A percentile compares a stretch with the other conserved stretches of the same genome.
These are phyloP conservation scores for Cyberlindnera mrakii DNA, from an alignment of 805 yeast species.

Conservation along the genomic window DNA sequence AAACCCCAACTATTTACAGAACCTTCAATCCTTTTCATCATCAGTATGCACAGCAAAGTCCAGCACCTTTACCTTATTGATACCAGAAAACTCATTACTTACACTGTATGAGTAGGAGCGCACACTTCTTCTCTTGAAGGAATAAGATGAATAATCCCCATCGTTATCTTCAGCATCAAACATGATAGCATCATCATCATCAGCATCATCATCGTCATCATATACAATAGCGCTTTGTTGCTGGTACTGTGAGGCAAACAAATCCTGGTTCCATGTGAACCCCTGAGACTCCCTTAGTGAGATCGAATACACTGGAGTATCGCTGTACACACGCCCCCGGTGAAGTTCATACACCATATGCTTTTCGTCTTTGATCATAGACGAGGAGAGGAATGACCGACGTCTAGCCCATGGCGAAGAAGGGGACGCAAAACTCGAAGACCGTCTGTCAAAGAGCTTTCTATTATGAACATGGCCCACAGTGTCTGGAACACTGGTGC, in stretches of 20 bases:
- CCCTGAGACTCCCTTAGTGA: constrained; percentile 64
- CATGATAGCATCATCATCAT: neutral
- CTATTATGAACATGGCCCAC: neutral
- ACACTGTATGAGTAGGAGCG: constrained; percentile 10
- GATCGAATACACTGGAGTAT: constrained; percentile 31
- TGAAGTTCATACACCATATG: constrained; percentile 45
- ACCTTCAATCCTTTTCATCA: constrained; percentile 6
- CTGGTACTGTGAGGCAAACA: constrained; percentile 67
- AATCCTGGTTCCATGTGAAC: constrained; percentile 69
- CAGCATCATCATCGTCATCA: constrained; percentile 25
- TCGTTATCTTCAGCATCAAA: constrained; percentile 1
- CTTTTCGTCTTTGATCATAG: constrained; percentile 53
- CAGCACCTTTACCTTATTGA: constrained; percentile 18
- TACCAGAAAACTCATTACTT: constrained; percentile 13
- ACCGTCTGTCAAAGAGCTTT: constrained; percentile 4
- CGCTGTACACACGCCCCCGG: constrained; percentile 7
- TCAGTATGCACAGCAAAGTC: constrained; percentile 19
- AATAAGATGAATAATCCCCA: neutral
- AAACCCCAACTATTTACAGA: neutral
- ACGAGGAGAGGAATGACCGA: constrained; percentile 47
- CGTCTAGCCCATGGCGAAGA: constrained; percentile 40
- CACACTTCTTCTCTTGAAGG: constrained; percentile 13
- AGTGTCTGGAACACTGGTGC: neutral
- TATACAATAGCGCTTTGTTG: constrained; percentile 40
- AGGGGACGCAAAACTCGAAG: constrained; percentile 15